Percentiles rank a stretch among this genome's conserved stretches.
Evolutionary conservation across 2,329 filamentous ascomycete species (phyloP).

Genomic region (Penicillium verrucosum): DNA sequence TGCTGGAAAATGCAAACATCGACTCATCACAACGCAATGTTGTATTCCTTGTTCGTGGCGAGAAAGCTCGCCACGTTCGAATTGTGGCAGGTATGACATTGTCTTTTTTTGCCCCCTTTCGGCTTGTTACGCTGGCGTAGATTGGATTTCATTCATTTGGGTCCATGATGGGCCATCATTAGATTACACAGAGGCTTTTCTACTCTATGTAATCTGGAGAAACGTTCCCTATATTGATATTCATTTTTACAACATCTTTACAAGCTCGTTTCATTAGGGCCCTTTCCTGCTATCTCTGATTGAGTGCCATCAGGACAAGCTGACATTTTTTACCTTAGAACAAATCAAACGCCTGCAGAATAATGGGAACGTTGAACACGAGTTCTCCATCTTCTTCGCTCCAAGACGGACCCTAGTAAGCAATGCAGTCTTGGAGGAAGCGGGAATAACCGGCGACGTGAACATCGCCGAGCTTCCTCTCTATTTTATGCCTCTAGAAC

Average conservation of each 20-base stretch:
- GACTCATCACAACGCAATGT: conserved; percentile 94
- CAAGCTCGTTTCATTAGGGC: conserved; percentile 45
- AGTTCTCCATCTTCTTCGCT: conserved; percentile 96
- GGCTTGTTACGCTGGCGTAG: conserved; percentile 1
- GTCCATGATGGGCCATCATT: conserved; percentile 50
- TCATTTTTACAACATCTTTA: conserved; percentile 15
- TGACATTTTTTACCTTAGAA: conserved; percentile 60
- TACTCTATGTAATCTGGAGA: conserved; percentile 57
- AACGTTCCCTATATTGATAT: conserved; percentile 49
- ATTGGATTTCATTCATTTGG: conserved; percentile 1
- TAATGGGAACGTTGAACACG: conserved; percentile 85
- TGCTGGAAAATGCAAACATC: conserved; percentile 91
- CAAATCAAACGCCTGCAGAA: conserved; percentile 88
- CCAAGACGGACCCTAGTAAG: conserved; percentile 87
- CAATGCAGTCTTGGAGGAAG: conserved; percentile 86
- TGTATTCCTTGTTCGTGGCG: conserved; percentile 86
- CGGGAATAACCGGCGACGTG: conserved; percentile 87
- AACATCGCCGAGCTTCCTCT: conserved; percentile 83
- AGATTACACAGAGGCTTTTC: conserved; percentile 54
- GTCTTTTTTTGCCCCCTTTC: conserved; percentile 9
- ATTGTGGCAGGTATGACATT: conserved; percentile 75
- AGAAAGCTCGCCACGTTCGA: conserved; percentile 79
- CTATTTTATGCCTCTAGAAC: conserved; percentile 86
- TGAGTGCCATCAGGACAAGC: conserved; percentile 56
- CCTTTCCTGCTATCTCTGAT: conserved; percentile 36